Base-by-base conservation (phyloP, 192 early-diverging fungal genomes). In the Dissophora globulifera region DNA sequence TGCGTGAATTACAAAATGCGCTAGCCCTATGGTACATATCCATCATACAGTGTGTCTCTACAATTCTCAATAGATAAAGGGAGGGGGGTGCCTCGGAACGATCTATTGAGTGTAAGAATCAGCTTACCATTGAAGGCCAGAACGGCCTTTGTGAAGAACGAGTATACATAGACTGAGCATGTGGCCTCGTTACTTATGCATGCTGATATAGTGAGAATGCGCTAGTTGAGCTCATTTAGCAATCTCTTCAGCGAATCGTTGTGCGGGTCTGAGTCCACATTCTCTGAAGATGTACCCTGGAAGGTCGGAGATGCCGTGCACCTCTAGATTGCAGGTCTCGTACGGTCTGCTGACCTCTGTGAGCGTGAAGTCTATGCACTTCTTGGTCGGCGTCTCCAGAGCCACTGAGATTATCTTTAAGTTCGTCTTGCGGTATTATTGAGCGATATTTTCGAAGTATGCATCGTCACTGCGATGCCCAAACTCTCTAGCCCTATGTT, bases 61-160 rank as follows among this genome's bases (percentile, higher is more conserved):
- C n/a, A n/a, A n/a, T n/a, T n/a, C n/a, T n/a, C n/a, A n/a, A n/a
- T n/a, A n/a, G n/a, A n/a, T n/a, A n/a, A n/a, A n/a, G n/a, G n/a
- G n/a, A n/a, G n/a, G n/a, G n/a, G n/a, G n/a, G n/a, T 58, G 40
- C 66, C 48, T 48, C 56, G 55, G 42, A 68, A 48, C 51, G 19
- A 4, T 31, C 66, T 58, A 23, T 68, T 42, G n/a, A 40, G 66
- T 15, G 27, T 49, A 26, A 68, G 66, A 41, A 15, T 57, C 38
- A 68, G 33, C 56, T 48, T 16, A 7, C 48, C 48, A 40, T 68
- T 40, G 33, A 68, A 68, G 15, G 58, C 42, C 35, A 62, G 26
- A 7, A 62, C 62, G 3, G 64, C 64, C 12, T 67, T 45, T 32
- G 33, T 57, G 54, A 67, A 32, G 46, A 57, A 67, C 19, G 64